phyloP scores from a whole-genome alignment of 768 basidiomycete genomes.

The Tremella mesenterica region DNA sequence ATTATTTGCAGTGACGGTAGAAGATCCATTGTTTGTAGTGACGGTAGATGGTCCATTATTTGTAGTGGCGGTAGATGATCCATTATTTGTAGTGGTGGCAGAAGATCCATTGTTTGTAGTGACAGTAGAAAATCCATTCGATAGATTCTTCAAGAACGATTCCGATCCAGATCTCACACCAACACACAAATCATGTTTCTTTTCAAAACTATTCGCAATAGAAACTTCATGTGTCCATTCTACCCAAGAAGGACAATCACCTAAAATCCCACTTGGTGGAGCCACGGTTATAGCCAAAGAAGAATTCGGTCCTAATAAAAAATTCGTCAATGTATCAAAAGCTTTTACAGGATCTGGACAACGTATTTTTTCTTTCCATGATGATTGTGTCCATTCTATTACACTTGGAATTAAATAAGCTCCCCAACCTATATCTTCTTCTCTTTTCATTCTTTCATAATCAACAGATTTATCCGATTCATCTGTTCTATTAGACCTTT shows the following conservation, averaged over 20 bases:
- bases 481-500: too few relatives aligned
- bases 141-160: too few relatives aligned
- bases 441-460: too few relatives aligned
- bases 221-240: too few relatives aligned
- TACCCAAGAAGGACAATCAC: too few relatives aligned
- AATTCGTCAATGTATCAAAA: not conserved
- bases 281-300: constrained; percentile 12
- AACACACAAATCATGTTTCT: too few relatives aligned
- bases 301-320: too few relatives aligned
- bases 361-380: constrained; percentile 6
- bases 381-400: constrained; percentile 14
- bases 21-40: not conserved
- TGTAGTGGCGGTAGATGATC: not conserved
- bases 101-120: constrained; percentile 10
- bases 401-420: constrained; percentile 26
- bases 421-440: constrained; percentile 16
- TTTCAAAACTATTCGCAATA: too few relatives aligned
- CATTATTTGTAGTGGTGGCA: not conserved
- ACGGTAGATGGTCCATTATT: not conserved
- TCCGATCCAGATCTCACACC: too few relatives aligned
- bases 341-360: not conserved
- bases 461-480: too few relatives aligned
- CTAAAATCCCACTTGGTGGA: constrained; percentile 25
- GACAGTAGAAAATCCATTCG: too few relatives aligned
- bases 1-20: too few relatives aligned